Percentiles rank a stretch among this genome's conserved stretches.
Conservation (phyloP, 2,329 filamentous ascomycete genomes). For the Aurifilum marmelostoma region DNA sequence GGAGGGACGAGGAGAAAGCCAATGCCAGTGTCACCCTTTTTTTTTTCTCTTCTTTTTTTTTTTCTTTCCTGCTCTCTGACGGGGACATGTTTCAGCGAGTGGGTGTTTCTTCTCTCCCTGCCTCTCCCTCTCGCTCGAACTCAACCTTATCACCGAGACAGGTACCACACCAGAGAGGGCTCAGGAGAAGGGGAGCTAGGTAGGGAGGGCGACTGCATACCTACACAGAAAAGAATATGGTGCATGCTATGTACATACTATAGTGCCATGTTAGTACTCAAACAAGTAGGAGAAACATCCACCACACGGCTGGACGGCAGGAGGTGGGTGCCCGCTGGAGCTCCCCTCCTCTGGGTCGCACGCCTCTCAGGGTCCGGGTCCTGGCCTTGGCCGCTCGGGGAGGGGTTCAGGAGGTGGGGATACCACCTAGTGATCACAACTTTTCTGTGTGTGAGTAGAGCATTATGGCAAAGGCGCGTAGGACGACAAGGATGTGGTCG, state of each 20-base stretch:
- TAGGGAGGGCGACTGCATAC: not conserved
- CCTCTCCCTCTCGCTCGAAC: not conserved
- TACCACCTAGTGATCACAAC: not conserved
- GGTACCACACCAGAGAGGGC: not conserved
- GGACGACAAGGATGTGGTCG: not conserved
- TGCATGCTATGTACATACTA: not conserved
- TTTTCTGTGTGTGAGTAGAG: not conserved
- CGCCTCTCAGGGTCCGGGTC: not conserved
- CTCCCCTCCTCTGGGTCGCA: not conserved
- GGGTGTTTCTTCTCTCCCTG: not conserved
- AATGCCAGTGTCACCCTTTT: constrained; percentile 1
- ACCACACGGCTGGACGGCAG: not conserved
- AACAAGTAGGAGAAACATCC: not conserved
- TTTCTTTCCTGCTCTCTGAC: too few species aligned
- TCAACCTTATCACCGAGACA: not conserved
- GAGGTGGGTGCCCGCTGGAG: constrained; percentile 1
- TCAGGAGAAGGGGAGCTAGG: not conserved
- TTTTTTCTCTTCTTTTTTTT: not conserved
- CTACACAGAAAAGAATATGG: not conserved
- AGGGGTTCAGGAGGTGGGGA: not conserved
- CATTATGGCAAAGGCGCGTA: not conserved
- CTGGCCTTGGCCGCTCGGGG: not conserved
- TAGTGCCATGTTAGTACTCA: not conserved
- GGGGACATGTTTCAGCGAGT: not conserved
- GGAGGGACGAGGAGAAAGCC: not conserved